Base-by-base conservation (phyloP, 2,329 filamentous ascomycete species). In the Geosmithia flava region DNA sequence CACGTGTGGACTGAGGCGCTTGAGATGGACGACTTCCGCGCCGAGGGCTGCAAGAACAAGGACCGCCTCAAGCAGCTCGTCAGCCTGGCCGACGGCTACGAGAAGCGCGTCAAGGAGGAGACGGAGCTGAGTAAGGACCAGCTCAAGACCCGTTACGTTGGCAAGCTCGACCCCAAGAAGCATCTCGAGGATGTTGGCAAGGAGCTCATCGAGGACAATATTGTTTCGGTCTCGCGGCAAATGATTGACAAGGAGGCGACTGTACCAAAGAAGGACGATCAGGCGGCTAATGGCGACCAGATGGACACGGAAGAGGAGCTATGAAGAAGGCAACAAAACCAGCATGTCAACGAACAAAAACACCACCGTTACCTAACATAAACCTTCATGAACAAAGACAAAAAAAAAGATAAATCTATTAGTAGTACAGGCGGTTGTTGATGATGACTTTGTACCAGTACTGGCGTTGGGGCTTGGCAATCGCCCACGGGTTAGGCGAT, bases 201-300 rank as follows among this genome's bases (percentile, higher is more conserved):
- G 68, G 83, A 94, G 64, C 78, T 97, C 54, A 97, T 98, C 59
- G 94, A 98, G 70, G 93, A 98, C 77, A 98, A 98, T 69, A 98
- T 98, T 54, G 93, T 98, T 13, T 87, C 89, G 3, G 90, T 98
- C n/a, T 94, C 89, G 54, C 78, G 91, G 64, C 93, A 97, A 68
- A 96, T 98, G 91, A 97, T 98, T 60, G 93, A 97, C 72, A 97
- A 97, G 72, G 93, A 98, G 67, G 93, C 93, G 3, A 93, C 89
- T 5, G 87, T 95, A 67, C 87, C 91, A 19, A 83, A 79, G 64
- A 83, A 83, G 67, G 75, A 85, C 51, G 62, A 58, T 13, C 65
- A 66, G 49, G 65, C 65, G 47, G 62, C 64, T n/a, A 76, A 75
- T 49, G 77, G 70, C 16, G 33, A 82, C 45, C 62, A 71, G 49